phyloP scores from a whole-genome alignment of 2,329 filamentous ascomycete species.

The Trichoderma sp. region DNA sequence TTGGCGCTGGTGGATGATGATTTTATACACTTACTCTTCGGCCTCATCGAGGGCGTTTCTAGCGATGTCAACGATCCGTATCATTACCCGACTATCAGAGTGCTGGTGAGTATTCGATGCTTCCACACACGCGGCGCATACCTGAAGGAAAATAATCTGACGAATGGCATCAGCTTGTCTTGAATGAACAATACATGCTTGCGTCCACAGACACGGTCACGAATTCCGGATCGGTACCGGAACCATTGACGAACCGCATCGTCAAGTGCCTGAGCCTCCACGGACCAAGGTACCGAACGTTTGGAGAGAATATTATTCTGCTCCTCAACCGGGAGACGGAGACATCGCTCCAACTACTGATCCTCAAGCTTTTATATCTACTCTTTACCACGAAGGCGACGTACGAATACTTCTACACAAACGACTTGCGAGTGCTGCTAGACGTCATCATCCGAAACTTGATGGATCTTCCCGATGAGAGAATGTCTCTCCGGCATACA shows the following conservation, averaged over 20 bases:
- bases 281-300: slow-evolving; percentile 83
- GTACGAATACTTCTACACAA: slow-evolving; percentile 98
- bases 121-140: not conserved
- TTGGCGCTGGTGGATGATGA: slow-evolving; percentile 74
- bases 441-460: slow-evolving; percentile 97
- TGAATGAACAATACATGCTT: slow-evolving; percentile 99
- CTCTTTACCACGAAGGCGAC: slow-evolving; percentile 90
- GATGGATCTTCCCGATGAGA: slow-evolving; percentile 90
- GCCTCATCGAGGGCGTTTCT: slow-evolving; percentile 83
- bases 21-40: slow-evolving; percentile 82
- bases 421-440: slow-evolving; percentile 89
- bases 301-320: slow-evolving; percentile 96
- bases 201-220: slow-evolving; percentile 58
- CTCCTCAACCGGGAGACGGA: slow-evolving; percentile 93
- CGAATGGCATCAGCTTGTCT: slow-evolving; percentile 65
- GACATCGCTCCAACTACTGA: slow-evolving; percentile 91
- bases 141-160: slow-evolving; percentile 30
- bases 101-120: slow-evolving; percentile 65
- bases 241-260: slow-evolving; percentile 82
- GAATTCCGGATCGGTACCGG: slow-evolving; percentile 43
- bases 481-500: slow-evolving; percentile 77
- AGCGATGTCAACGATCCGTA: slow-evolving; percentile 90
- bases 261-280: slow-evolving; percentile 86
- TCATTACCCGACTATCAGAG: slow-evolving; percentile 91
- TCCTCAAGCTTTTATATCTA: slow-evolving; percentile 91